phyloP scores from a whole-genome alignment of 768 basidiomycete species.

The Lactarius trivialis region DNA sequence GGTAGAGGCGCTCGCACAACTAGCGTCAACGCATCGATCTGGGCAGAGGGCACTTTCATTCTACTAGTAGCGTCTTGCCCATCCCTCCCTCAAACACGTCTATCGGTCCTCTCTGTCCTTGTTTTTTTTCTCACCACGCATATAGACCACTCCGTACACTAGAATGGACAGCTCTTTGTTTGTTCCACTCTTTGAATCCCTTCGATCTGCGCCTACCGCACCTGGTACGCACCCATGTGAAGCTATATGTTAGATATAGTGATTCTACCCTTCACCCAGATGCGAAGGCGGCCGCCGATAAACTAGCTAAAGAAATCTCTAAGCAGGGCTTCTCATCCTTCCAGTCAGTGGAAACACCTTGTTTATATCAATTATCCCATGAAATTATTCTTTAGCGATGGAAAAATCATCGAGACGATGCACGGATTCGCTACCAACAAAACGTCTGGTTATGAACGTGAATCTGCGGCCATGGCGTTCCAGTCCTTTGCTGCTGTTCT shows the following conservation, averaged over 20 bases:
- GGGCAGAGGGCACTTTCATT: conserved; percentile 12
- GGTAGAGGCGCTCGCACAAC: conserved; percentile 12
- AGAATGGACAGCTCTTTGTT: conserved; percentile 40
- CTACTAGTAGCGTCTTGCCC: conserved; percentile 6
- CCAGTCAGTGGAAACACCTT: conserved; percentile 37
- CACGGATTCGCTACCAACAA: conserved; percentile 71
- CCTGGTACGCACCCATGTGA: conserved; percentile 28
- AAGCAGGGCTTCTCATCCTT: conserved; percentile 58
- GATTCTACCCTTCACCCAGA: conserved; percentile 37
- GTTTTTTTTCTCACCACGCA: conserved; percentile 39
- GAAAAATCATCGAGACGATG: conserved; percentile 54
- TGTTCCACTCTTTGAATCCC: conserved; percentile 38
- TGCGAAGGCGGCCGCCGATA: conserved; percentile 79
- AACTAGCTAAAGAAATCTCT: conserved; percentile 63
- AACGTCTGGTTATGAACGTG: conserved; percentile 84
- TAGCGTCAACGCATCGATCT: conserved; percentile 9
- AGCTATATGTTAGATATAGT: neutral
- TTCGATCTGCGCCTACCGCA: conserved; percentile 34
- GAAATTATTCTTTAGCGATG: conserved; percentile 41
- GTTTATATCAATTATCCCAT: conserved; percentile 20
- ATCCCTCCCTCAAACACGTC: conserved; percentile 2
- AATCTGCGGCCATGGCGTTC: conserved; percentile 77
- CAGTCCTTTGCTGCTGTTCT: conserved; percentile 65
- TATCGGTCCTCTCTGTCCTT: neutral
- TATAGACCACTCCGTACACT: conserved; percentile 39